Evolutionary conservation across 257 asterid genomes (phyloP).

Genomic region (Scutellaria galericulata): DNA sequence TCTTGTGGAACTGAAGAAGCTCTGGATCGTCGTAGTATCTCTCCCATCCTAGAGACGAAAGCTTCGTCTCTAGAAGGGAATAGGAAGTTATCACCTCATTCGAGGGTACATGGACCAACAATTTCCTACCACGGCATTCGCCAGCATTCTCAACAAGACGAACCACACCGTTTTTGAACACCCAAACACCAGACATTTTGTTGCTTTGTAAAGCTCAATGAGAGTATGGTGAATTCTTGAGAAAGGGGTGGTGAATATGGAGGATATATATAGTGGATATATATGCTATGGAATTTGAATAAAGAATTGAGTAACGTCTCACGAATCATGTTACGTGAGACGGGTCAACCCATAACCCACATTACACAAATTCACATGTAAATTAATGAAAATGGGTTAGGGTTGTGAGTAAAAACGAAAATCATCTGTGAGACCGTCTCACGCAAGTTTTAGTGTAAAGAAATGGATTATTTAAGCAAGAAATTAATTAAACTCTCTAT

Average conservation of each 20-base stretch:
- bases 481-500: conserved; percentile 14
- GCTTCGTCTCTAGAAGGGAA: conserved; percentile 35
- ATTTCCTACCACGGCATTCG: conserved; percentile 42
- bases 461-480: neutral
- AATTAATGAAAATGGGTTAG: too few species aligned
- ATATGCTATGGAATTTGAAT: conserved; percentile 20
- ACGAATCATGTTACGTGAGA: too few species aligned
- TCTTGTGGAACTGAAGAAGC: conserved; percentile 55
- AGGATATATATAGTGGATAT: conserved; percentile 36
- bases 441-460: neutral
- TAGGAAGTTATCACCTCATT: conserved; percentile 51
- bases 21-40: conserved; percentile 52
- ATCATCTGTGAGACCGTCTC: too few species aligned
- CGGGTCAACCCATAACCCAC: too few species aligned
- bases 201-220: neutral
- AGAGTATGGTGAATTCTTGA: neutral
- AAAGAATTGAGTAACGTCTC: too few species aligned
- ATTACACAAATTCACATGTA: too few species aligned
- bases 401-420: too few species aligned
- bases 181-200: conserved; percentile 65
- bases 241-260: conserved; percentile 31
- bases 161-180: conserved; percentile 58
- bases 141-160: conserved; percentile 52
- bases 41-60: conserved; percentile 50
- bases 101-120: conserved; percentile 41